Evolutionary conservation across 164 flowering plant genomes (phyloP), one percentile per base, ranked within the genome.

Genomic region (Dillenia suffruticosa): DNA sequence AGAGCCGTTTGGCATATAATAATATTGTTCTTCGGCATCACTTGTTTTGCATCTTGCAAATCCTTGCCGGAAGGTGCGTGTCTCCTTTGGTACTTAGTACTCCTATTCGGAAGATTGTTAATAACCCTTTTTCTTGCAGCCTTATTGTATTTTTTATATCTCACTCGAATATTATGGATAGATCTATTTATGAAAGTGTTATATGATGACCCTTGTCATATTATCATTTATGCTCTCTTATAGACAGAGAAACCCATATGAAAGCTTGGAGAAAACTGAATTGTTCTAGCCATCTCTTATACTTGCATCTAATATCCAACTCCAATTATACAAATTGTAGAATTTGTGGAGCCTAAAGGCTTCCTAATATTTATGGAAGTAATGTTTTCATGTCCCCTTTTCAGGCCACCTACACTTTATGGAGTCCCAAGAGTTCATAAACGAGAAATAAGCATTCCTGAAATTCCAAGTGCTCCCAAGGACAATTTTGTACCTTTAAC

Each of bases 1-100:
- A 86, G 67, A 80, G 97, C 59, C 87, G 79, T 14, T 70, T 74
- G 61, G 86, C 90, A 43, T 94, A 82, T 73, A 86, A 86, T 69
- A 94, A 91, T 79, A 80, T 86, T 58, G 76, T 66, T 64, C 92
- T 94, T 70, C 95, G 99, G 48, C 96, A 94, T 73, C 70, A 91
- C 70, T 63, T 94, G 59, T 94, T 91, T 75, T 88, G 96, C 84
- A 84, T 88, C 63, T 74, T 94, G 60, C 97, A 89, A 77, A 76
- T 86, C 49, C 87, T 89, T 66, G 86, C 87, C 13, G 82, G 85
- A 68, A 90, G 93, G 96, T 85, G 59, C 22, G 22, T 26, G 32
- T 26, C 32, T 26, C 3, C 32, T 26, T 26, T 26, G 32, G 32
- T 2, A 26, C 3, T 26, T 26, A 3, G 32, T 26, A 26, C 32